Evolutionary conservation across 2,329 filamentous ascomycete genomes (phyloP), one percentile per base, ranked within the genome.

Genomic region (Amauroascus niger): DNA sequence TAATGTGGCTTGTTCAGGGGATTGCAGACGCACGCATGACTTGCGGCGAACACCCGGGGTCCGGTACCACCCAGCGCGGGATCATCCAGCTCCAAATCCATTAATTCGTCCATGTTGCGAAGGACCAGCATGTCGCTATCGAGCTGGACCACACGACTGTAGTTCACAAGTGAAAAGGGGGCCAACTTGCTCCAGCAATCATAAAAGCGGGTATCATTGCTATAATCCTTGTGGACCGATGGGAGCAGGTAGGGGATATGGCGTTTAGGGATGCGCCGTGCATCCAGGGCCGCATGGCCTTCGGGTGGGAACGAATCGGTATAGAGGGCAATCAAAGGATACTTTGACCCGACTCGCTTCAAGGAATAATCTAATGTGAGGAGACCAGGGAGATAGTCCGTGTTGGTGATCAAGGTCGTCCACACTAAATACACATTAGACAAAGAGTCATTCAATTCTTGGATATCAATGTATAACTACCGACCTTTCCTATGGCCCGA

Each of bases 181-280:
- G 83, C 80, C 26, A 95, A 79, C 71, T 95, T 95, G 69, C 79
- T 87, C 88, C 88, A 95, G 76, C 85, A 89, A 69, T 94, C 87
- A 71, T 88, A 84, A 76, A 95, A 95, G 61, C 89, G 83, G 48
- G 84, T 83, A 69, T 95, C 88, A 57, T 86, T 79, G 63, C 75
- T 78, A 73, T 82, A 94, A 71, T 87, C 83, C 57, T 82, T 83
- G 49, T 74, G 67, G 32, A 76, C 69, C 1, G 78, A 77, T 1
- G 88, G 87, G 9, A 86, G 74, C 37, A 95, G 78, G 68, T 87
- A 86, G 47, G 82, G 79, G 62, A 94, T 82, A 62, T 76, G 79
- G 69, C 86, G 81, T 55, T 79, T 79, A 26, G 81, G 75, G 60
- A 95, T 90, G 49, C 78, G 76, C 59, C 88, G 83, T 6, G 76